Percentiles rank a stretch among this genome's conserved stretches.
Conservation (phyloP, 129 eudicot genomes). For the Glebionis coronaria region DNA sequence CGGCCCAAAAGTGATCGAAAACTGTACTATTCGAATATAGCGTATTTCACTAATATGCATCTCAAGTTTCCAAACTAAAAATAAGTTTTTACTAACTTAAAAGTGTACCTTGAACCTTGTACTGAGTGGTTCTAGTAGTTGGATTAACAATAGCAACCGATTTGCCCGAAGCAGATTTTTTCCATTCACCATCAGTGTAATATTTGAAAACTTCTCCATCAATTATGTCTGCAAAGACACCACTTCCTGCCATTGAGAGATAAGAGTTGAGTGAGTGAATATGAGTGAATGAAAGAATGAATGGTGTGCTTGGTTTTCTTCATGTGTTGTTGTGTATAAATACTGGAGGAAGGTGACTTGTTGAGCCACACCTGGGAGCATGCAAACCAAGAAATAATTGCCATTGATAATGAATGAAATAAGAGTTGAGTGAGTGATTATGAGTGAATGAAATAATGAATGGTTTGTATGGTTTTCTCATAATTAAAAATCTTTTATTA, state of each 20-base stretch:
- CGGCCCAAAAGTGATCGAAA: too few relatives aligned
- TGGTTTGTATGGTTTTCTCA: too few relatives aligned
- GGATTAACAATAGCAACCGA: slow-evolving; percentile 63
- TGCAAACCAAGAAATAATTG: slow-evolving; percentile 21
- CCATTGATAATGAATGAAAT: too few relatives aligned
- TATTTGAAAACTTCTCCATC: slow-evolving; percentile 57
- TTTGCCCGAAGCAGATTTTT: slow-evolving; percentile 47
- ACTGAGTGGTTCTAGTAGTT: slow-evolving; percentile 52
- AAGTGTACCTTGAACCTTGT: slow-evolving; percentile 56
- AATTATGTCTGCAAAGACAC: slow-evolving; percentile 44
- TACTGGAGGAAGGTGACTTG: slow-evolving; percentile 40
- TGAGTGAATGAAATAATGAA: too few relatives aligned
- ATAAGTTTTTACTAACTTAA: background rate
- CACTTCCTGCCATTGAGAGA: slow-evolving; percentile 36
- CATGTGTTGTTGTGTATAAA: slow-evolving; percentile 35
- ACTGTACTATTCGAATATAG: too few relatives aligned
- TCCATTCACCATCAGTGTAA: slow-evolving; percentile 67
- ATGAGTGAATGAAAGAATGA: slow-evolving; percentile 11
- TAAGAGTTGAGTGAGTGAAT: slow-evolving; percentile 5
- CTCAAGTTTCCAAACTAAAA: too few relatives aligned
- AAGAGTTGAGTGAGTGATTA: too few relatives aligned
- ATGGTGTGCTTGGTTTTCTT: slow-evolving; percentile 30
- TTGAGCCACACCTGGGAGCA: slow-evolving; percentile 35
- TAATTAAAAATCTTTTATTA: too few relatives aligned
- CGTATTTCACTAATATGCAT: too few relatives aligned